These are phyloP conservation scores for Papilionanthe hybrid DNA, from an alignment of 116 monocot species.

Conservation along the genomic window DNA sequence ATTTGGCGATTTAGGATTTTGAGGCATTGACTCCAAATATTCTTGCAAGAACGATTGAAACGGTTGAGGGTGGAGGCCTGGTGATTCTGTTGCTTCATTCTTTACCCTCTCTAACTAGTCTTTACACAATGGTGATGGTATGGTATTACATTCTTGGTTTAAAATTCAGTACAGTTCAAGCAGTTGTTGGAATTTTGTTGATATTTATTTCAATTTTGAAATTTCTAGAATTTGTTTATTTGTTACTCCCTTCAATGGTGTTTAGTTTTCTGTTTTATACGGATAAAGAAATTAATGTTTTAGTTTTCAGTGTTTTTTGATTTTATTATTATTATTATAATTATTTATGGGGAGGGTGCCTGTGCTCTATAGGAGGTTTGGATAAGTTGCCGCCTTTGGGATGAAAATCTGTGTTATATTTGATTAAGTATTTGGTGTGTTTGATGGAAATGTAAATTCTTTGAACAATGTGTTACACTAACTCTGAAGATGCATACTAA, in stretches of 20 bases:
- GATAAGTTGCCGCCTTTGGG: not conserved
- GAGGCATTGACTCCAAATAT: slow-evolving; percentile 96
- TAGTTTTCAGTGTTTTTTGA: not conserved
- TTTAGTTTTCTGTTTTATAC: not conserved
- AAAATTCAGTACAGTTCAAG: not conserved
- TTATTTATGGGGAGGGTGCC: not conserved
- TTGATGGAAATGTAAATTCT: too few species aligned
- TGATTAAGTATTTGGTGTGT: too few species aligned
- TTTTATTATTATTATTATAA: not conserved
- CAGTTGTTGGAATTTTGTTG: not conserved
- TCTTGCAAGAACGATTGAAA: slow-evolving; percentile 95
- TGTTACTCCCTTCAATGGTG: not conserved
- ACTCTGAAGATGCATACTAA: too few species aligned
- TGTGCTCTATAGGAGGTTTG: not conserved
- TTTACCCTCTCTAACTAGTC: slow-evolving; percentile 75
- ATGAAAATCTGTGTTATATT: not conserved
- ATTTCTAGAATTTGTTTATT: not conserved
- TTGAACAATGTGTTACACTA: too few species aligned
- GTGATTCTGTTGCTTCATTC: slow-evolving; percentile 79
- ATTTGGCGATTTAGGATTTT: slow-evolving; percentile 62
- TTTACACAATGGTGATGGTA: slow-evolving; percentile 98
- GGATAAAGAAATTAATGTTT: not conserved
- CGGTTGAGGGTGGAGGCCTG: slow-evolving; percentile 97
- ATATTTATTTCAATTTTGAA: not conserved
- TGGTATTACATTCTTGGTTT: slow-evolving; percentile 11